A percentile compares a stretch with the other conserved stretches of the same genome.
These are phyloP conservation scores for Fomes fomentarius DNA, from an alignment of 1,284 basidiomycete species.

Conservation along the genomic window DNA sequence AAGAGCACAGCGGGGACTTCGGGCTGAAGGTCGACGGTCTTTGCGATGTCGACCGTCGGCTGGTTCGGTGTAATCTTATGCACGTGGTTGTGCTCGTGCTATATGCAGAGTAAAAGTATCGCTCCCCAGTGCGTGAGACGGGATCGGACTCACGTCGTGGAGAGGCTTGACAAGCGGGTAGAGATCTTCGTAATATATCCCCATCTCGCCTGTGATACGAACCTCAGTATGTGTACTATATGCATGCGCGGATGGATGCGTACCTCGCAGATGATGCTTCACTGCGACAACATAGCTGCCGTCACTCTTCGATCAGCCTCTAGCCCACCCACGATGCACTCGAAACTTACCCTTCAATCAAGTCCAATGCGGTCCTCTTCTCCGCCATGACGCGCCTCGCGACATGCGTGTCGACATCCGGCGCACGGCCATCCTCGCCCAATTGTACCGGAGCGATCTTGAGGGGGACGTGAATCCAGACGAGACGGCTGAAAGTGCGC, in stretches of 20 bases:
- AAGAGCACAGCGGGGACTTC: not conserved
- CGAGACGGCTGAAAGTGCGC: conserved; percentile 52
- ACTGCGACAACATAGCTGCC: conserved; percentile 56
- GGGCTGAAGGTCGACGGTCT: conserved; percentile 5
- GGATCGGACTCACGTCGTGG: conserved; percentile 33
- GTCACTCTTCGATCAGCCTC: no score
- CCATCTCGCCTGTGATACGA: conserved; percentile 44
- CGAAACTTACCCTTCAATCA: conserved; percentile 54
- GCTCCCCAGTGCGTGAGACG: no score
- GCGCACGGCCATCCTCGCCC: conserved; percentile 16
- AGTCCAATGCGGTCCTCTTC: conserved; percentile 60
- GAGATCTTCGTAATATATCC: conserved; percentile 63
- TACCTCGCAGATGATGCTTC: conserved; percentile 69
- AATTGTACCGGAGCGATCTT: conserved; percentile 30
- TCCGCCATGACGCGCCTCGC: conserved; percentile 57
- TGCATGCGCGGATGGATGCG: no score
- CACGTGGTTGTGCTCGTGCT: conserved; percentile 18
- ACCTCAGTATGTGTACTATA: not conserved
- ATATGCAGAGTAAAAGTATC: no score
- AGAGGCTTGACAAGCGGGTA: conserved; percentile 51
- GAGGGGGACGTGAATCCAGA: conserved; percentile 68
- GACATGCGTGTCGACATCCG: conserved; percentile 44
- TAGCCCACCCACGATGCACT: no score
- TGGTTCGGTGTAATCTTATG: not conserved
- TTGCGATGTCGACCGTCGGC: not conserved